Conservation (phyloP, 1,284 basidiomycete species). For the Papiliotrema terrestris region DNA sequence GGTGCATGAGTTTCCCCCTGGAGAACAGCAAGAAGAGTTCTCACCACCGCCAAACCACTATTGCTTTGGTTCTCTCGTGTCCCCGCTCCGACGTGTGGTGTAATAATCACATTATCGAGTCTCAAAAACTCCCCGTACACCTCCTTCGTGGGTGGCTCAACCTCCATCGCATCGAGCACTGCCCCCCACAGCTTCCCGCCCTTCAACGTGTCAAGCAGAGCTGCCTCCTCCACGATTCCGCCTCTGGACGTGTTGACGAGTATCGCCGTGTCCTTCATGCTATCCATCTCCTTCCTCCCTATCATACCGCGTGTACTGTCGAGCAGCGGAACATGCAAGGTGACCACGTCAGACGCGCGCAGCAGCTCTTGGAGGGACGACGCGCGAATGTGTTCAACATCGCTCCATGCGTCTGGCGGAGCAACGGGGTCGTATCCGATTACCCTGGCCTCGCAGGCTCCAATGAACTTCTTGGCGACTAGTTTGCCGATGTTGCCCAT, state of each 20-base stretch:
- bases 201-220: too few relatives aligned
- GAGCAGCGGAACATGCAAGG: neutral
- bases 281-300: neutral
- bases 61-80: conserved; percentile 13
- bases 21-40: neutral
- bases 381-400: neutral
- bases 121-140: neutral
- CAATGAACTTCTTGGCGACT: neutral
- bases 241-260: too few relatives aligned
- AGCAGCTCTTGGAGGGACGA: neutral
- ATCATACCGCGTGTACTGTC: neutral
- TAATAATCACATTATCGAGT: conserved; percentile 8
- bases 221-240: too few relatives aligned
- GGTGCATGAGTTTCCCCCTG: too few relatives aligned
- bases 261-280: too few relatives aligned
- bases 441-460: neutral
- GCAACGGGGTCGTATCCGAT: neutral
- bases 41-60: conserved; percentile 4
- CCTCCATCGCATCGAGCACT: too few relatives aligned
- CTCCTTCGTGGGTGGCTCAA: neutral
- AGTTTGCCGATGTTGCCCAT: conserved; percentile 1
- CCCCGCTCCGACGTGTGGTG: conserved; percentile 10
- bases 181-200: too few relatives aligned
- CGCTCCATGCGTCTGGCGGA: neutral
- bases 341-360: neutral